Conservation (phyloP, 805 yeast species). For the Komagataella ulmi region DNA sequence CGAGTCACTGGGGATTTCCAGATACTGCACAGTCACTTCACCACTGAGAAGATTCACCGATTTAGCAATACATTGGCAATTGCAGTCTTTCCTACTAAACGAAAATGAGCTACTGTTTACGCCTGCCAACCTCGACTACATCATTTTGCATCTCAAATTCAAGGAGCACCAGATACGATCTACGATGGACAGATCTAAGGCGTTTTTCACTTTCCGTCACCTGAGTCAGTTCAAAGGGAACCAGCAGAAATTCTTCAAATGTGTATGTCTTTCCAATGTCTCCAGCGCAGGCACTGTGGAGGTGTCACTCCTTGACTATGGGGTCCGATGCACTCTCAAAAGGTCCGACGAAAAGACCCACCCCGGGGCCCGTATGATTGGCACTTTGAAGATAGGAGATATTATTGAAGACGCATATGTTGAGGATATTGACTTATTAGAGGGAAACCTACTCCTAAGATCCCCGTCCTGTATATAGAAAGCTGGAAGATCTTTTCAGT, state of each 20-base stretch:
- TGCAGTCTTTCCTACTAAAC: conserved; percentile 29
- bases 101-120: conserved; percentile 16
- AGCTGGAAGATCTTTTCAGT: background rate
- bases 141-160: conserved; percentile 29
- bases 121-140: conserved; percentile 18
- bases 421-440: conserved; percentile 27
- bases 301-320: conserved; percentile 16
- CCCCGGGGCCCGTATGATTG: background rate
- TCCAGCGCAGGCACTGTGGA: conserved; percentile 20
- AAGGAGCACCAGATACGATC: conserved; percentile 22
- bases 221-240: conserved; percentile 9
- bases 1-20: conserved; percentile 44
- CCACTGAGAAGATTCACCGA: conserved; percentile 82
- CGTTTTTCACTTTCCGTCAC: conserved; percentile 23
- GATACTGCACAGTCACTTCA: conserved; percentile 71
- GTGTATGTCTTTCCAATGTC: conserved; percentile 28
- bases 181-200: conserved; percentile 14
- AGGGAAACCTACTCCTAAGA: conserved; percentile 22
- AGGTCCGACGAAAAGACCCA: background rate
- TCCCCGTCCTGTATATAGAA: background rate
- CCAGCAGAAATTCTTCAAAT: conserved; percentile 10
- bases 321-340: conserved; percentile 9
- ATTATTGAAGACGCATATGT: conserved; percentile 23
- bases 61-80: conserved; percentile 66
- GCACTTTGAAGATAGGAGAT: conserved; percentile 29